These are phyloP conservation scores for Daldinia sp. DNA, from an alignment of 2,329 filamentous ascomycete species.

Conservation along the genomic window DNA sequence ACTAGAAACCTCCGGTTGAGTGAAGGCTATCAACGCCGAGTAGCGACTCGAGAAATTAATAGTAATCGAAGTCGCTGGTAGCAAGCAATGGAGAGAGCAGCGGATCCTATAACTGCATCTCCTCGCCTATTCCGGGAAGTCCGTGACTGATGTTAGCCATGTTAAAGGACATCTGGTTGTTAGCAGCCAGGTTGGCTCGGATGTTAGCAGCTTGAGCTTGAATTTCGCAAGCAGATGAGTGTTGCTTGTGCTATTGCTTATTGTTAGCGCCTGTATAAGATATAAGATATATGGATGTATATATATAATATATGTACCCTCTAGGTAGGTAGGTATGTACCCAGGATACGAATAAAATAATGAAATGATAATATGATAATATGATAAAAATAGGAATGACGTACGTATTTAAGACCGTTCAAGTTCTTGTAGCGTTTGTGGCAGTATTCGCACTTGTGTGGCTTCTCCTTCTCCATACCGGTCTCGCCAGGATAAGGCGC, in stretches of 20 bases:
- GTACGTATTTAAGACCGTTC: slow-evolving; percentile 94
- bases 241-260: slow-evolving; percentile 71
- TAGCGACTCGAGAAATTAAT: slow-evolving; percentile 12
- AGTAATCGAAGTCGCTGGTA: background rate
- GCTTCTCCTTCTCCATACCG: slow-evolving; percentile 99
- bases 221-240: slow-evolving; percentile 89
- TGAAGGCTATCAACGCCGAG: slow-evolving; percentile 13
- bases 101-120: slow-evolving; percentile 52
- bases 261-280: slow-evolving; percentile 47
- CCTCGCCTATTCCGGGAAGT: slow-evolving; percentile 64
- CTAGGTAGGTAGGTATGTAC: background rate
- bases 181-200: slow-evolving; percentile 46
- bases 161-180: slow-evolving; percentile 44
- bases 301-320: too few species aligned
- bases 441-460: slow-evolving; percentile 95
- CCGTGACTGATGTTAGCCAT: slow-evolving; percentile 48
- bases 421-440: slow-evolving; percentile 99
- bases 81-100: background rate
- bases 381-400: slow-evolving; percentile 41
- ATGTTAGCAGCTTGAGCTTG: slow-evolving; percentile 68
- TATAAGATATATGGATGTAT: too few species aligned
- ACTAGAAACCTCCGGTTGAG: slow-evolving; percentile 20
- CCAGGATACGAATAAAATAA: background rate
- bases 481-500: slow-evolving; percentile 93
- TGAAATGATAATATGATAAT: background rate